These are phyloP conservation scores for Phylloporus rhodoxanthus DNA, from an alignment of 768 basidiomycete genomes.

Conservation along the genomic window DNA sequence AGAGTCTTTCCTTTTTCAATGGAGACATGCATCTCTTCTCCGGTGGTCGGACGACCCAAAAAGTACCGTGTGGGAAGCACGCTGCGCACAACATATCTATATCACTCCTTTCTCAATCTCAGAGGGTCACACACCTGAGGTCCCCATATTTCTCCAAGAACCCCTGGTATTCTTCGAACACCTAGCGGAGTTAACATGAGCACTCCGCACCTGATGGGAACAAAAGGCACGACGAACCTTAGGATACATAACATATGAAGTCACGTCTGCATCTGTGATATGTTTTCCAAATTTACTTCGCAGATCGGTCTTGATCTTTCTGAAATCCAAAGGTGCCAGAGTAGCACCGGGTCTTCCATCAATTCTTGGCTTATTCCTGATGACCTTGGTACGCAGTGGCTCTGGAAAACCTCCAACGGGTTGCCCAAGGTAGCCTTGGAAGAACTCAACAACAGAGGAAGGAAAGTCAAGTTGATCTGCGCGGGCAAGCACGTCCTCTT, in stretches of 20 bases:
- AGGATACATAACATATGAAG: conserved; percentile 97
- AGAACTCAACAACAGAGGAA: conserved; percentile 94
- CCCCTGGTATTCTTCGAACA: conserved; percentile 94
- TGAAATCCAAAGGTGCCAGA: conserved; percentile 89
- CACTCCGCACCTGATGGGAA: conserved; percentile 5
- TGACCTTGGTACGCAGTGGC: conserved; percentile 84
- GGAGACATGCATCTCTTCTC: conserved; percentile 95
- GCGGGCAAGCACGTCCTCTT: conserved; percentile 77
- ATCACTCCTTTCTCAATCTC: conserved; percentile 3
- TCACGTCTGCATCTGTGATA: conserved; percentile 89
- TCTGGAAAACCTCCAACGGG: conserved; percentile 99
- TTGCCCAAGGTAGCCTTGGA: conserved; percentile 98
- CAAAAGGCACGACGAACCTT: conserved; percentile 51
- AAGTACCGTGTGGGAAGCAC: conserved; percentile 97
- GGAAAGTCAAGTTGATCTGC: conserved; percentile 96
- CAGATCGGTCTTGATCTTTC: conserved; percentile 90
- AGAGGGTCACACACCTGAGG: conserved; percentile 56
- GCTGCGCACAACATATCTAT: conserved; percentile 37
- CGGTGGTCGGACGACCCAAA: conserved; percentile 83
- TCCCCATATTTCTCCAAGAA: conserved; percentile 97
- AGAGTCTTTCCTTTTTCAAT: conserved; percentile 97
- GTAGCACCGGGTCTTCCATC: conserved; percentile 87
- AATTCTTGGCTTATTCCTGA: conserved; percentile 89
- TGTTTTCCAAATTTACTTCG: conserved; percentile 93
- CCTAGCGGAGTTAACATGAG: conserved; percentile 40